These are phyloP conservation scores for Erodium chrysanthum DNA, from an alignment of 441 rosid species.

Conservation along the genomic window DNA sequence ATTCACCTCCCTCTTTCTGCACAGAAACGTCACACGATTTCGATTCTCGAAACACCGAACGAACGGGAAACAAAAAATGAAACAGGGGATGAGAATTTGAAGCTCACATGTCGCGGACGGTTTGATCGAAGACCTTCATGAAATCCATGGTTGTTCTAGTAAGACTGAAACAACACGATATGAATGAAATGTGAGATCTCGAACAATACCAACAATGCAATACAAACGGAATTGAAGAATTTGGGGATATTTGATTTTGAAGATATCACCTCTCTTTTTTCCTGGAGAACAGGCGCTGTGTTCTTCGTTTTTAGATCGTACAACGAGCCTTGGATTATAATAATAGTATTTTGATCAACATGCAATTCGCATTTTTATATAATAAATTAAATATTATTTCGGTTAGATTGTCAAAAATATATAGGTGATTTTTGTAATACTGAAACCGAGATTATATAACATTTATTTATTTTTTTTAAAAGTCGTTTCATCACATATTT, in stretches of 20 bases:
- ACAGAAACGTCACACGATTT: constrained; percentile 2
- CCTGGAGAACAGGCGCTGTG: neutral
- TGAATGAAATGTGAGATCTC: neutral
- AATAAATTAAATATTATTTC: no score
- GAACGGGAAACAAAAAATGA: neutral
- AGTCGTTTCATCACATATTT: no score
- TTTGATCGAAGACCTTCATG: constrained; percentile 93
- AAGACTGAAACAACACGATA: neutral
- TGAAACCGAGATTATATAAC: no score
- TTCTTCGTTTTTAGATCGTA: neutral
- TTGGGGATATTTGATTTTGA: neutral
- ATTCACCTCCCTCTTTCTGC: constrained; percentile 95
- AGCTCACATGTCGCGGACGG: constrained; percentile 89
- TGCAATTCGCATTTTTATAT: no score
- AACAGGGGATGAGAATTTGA: constrained; percentile 7
- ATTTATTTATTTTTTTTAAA: no score
- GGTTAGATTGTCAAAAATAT: no score
- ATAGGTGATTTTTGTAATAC: no score
- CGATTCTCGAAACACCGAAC: neutral
- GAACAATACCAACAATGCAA: neutral
- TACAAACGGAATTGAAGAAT: neutral
- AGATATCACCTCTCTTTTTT: neutral
- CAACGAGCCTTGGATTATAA: neutral
- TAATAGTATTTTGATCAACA: no score
- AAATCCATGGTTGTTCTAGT: constrained; percentile 68